Conservation (phyloP, 1,284 basidiomycete species). For the Trametes sp. region DNA sequence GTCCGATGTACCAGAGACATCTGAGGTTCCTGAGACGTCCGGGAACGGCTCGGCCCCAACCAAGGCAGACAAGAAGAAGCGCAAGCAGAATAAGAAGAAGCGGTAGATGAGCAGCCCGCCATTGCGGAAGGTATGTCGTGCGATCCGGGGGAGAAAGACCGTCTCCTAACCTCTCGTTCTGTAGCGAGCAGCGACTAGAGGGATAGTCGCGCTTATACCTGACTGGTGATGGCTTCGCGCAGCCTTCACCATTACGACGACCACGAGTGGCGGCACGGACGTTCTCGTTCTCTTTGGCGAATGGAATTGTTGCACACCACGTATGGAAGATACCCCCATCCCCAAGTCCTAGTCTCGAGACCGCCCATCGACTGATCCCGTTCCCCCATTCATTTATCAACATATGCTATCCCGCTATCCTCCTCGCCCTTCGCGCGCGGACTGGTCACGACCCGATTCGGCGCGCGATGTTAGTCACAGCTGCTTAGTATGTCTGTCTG, state of each 20-base stretch:
- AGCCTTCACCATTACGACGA: background rate
- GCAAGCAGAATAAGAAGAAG: background rate
- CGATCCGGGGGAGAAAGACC: too few relatives aligned
- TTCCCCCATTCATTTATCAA: conserved; percentile 16
- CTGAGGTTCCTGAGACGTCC: conserved; percentile 13
- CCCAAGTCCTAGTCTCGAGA: background rate
- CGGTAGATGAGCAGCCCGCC: conserved; percentile 22
- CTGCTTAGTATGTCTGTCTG: conserved; percentile 16
- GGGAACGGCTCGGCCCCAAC: conserved; percentile 13
- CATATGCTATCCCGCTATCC: conserved; percentile 29
- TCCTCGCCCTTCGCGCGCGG: background rate
- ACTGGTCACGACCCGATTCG: too few relatives aligned
- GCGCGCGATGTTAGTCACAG: conserved; percentile 12
- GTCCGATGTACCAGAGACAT: background rate
- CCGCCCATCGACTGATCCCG: background rate
- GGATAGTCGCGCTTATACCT: conserved; percentile 24
- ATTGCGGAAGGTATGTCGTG: conserved; percentile 16
- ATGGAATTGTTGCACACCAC: too few relatives aligned
- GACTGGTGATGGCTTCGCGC: conserved; percentile 2
- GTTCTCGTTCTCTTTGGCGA: too few relatives aligned
- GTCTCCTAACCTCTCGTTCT: too few relatives aligned
- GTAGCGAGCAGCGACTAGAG: conserved; percentile 18
- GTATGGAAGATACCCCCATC: conserved; percentile 29
- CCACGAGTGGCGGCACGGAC: conserved; percentile 24
- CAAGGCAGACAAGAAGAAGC: conserved; percentile 5